Conservation (phyloP, 108 stramenopile genomes). For the Skeletonema costatum region DNA sequence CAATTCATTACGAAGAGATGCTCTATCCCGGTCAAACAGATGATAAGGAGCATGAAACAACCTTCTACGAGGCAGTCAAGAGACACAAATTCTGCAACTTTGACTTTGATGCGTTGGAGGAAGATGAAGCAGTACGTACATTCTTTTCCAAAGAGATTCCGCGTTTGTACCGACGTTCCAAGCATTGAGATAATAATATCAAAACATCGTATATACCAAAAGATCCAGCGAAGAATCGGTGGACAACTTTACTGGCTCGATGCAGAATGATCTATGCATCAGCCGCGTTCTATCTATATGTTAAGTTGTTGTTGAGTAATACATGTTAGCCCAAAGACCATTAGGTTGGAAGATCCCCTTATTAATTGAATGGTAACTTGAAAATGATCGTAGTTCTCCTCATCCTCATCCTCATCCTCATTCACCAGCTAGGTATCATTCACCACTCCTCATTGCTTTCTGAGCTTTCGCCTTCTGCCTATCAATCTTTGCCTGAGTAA, state of each 20-base stretch:
- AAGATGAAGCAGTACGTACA: neutral
- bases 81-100: neutral
- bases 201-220: neutral
- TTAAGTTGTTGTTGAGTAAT: too few relatives aligned
- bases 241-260: too few relatives aligned
- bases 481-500: neutral
- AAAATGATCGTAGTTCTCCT: too few relatives aligned
- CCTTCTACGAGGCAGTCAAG: neutral
- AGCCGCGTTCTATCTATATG: too few relatives aligned
- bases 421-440: too few relatives aligned
- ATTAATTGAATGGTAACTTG: too few relatives aligned
- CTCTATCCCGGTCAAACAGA: neutral
- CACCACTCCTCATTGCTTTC: neutral
- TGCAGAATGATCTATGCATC: too few relatives aligned
- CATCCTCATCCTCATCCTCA: too few relatives aligned
- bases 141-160: neutral
- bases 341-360: too few relatives aligned
- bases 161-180: neutral
- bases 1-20: neutral
- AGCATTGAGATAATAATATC: neutral
- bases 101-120: neutral
- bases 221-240: too few relatives aligned
- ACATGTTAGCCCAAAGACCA: too few relatives aligned
- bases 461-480: neutral
- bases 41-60: neutral